A percentile compares a stretch with the other conserved stretches of the same genome.
phyloP scores from a whole-genome alignment of 129 eudicot genomes.

The Heracleum sosnowskyi region DNA sequence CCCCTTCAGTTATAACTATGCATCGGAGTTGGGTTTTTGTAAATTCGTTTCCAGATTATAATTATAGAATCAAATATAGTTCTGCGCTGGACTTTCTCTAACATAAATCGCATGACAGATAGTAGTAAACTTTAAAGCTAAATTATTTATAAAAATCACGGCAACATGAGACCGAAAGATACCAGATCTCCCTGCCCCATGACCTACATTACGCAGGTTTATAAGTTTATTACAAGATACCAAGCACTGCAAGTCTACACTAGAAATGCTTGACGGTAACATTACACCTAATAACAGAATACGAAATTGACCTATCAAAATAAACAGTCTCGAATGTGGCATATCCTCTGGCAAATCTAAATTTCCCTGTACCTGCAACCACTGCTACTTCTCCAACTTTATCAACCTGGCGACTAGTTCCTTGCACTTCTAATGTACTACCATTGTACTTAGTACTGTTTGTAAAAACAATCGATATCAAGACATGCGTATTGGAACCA shows the following conservation, averaged over 20 bases:
- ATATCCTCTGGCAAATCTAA: neutral
- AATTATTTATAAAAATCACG: too few species aligned
- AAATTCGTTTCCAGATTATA: too few species aligned
- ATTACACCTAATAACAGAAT: neutral
- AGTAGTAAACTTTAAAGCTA: too few species aligned
- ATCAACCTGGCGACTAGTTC: neutral
- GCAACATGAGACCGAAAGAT: too few species aligned
- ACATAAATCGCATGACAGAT: too few species aligned
- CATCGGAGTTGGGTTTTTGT: too few species aligned
- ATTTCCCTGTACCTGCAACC: neutral
- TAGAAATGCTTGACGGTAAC: neutral
- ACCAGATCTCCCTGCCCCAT: neutral
- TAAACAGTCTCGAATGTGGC: neutral
- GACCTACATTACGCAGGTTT: too few species aligned
- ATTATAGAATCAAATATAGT: too few species aligned
- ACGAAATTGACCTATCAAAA: neutral
- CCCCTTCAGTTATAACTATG: too few species aligned
- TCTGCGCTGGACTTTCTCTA: too few species aligned
- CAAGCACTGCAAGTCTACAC: neutral
- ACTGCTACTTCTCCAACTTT: neutral
- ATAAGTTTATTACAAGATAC: too few species aligned
- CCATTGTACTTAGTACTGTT: neutral
- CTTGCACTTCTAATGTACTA: slow-evolving; percentile 4
- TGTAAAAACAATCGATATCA: neutral
- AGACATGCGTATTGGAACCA: neutral